Base-by-base conservation (phyloP, 1,284 basidiomycete genomes). In the Coniophora puteana region DNA sequence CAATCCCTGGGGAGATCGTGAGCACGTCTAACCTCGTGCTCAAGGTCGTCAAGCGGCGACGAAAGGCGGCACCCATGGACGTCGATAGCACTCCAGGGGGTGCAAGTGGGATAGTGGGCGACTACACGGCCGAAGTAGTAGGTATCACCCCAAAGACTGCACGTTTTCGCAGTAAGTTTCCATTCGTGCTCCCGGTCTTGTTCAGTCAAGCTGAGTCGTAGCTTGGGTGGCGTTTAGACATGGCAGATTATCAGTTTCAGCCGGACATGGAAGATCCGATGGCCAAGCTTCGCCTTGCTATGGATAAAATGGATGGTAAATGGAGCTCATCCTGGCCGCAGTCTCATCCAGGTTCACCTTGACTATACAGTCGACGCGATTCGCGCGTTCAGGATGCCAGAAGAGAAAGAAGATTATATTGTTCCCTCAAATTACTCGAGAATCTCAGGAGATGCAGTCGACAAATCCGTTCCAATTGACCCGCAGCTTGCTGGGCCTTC, bases 211-310 rank as follows among this genome's bases (percentile, higher is more conserved):
- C 20, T 4, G 33, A 10, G 34, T 46, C 35, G 41, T 28, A 24
- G 36, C 28, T 8, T 32, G 10, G 27, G 14, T 14, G 28, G 12
- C 34, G 17, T 11, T 13, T 40, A 96, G 93, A 82, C 45, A 91
- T 95, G 88, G 89, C 83, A 30, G 93, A 96, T 59, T 95, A 82
- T 57, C 92, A 95, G 62, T 95, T 80, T 61, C 77, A 83, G 42
- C 89, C 90, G 1, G 70, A 84, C 42, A 68, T 72, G 53, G 63
- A 78, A 17, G 89, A 93, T 53, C 80, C 83, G 3, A 67, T 91
- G 3, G 65, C 80, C 2, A 67, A 79, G 44, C 63, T 96, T 39
- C 79, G 87, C 3, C 53, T 71, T 10, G 78, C 88, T 0, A 84
- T 96, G 76, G 74, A 80, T 34, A 69, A 70, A 3, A 79, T 94